A percentile compares a stretch with the other conserved stretches of the same genome.
These are phyloP conservation scores for Aquilaria agallochum DNA, from an alignment of 441 rosid genomes.

Conservation along the genomic window DNA sequence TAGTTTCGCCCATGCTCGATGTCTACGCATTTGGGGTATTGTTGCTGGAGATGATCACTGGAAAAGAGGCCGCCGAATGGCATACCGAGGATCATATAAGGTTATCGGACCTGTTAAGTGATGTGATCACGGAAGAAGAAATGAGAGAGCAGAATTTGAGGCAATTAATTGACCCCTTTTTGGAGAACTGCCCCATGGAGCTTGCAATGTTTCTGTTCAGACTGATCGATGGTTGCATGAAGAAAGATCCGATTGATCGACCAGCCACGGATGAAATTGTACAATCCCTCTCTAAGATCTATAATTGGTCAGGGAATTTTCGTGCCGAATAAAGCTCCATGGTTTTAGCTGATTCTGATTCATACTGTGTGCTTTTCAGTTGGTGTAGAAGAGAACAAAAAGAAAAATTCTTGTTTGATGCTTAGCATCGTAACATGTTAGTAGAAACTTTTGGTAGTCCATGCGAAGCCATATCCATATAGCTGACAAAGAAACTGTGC, in stretches of 20 bases:
- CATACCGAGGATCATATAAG: conserved; percentile 29
- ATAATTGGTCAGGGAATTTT: conserved; percentile 34
- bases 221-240: conserved; percentile 49
- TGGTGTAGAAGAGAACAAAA: too few relatives aligned
- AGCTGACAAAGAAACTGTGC: too few relatives aligned
- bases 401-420: too few relatives aligned
- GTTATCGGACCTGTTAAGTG: conserved; percentile 22
- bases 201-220: conserved; percentile 28
- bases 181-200: conserved; percentile 40
- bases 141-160: conserved; percentile 21
- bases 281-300: conserved; percentile 44
- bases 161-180: conserved; percentile 34
- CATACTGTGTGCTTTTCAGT: too few relatives aligned
- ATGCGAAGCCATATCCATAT: too few relatives aligned
- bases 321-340: conserved; percentile 5
- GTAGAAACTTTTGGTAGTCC: too few relatives aligned
- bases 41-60: conserved; percentile 54
- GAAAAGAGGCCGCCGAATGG: conserved; percentile 44
- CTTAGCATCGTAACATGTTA: too few relatives aligned
- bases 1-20: conserved; percentile 69
- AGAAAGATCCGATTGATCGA: conserved; percentile 50
- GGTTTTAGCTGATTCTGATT: too few relatives aligned
- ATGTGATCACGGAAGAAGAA: conserved; percentile 21
- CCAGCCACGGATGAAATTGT: conserved; percentile 66
- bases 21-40: conserved; percentile 81